Conservation (phyloP, 805 yeast species). For the Wickerhamiella galacta region DNA sequence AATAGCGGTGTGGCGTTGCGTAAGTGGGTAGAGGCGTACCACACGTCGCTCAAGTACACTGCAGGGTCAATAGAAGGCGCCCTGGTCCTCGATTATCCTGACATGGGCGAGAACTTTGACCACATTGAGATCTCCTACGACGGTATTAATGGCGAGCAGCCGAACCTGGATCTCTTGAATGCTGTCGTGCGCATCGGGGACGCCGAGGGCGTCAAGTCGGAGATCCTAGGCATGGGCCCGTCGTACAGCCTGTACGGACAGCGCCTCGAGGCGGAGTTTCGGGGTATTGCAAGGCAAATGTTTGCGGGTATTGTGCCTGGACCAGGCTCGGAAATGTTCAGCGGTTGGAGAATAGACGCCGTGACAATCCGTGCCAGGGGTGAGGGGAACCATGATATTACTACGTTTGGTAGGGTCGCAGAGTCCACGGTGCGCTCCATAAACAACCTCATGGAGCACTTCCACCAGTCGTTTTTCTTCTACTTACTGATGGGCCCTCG, state of each 20-base stretch:
- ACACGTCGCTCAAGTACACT: constrained; percentile 63
- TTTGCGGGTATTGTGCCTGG: constrained; percentile 48
- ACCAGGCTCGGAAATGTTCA: constrained; percentile 76
- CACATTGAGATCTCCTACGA: constrained; percentile 61
- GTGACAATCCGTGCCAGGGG: constrained; percentile 62
- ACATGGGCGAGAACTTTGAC: constrained; percentile 48
- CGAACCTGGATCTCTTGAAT: constrained; percentile 80
- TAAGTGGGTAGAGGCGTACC: constrained; percentile 90
- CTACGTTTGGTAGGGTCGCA: constrained; percentile 78
- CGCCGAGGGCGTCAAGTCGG: constrained; percentile 58
- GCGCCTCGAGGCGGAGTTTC: constrained; percentile 40
- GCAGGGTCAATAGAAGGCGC: constrained; percentile 94
- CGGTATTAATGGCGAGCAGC: constrained; percentile 90
- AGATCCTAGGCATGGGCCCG: constrained; percentile 35
- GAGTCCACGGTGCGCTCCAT: constrained; percentile 81
- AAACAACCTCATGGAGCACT: constrained; percentile 82
- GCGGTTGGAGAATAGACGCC: constrained; percentile 93
- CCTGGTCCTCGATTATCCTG: constrained; percentile 62
- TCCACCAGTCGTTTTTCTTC: constrained; percentile 93
- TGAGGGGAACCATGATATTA: constrained; percentile 52
- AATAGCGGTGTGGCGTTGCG: constrained; percentile 53
- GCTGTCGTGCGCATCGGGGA: constrained; percentile 56
- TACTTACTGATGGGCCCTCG: constrained; percentile 66
- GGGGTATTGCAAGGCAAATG: constrained; percentile 55
- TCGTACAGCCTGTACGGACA: constrained; percentile 28